A percentile compares a stretch with the other conserved stretches of the same genome.
Evolutionary conservation across 2,329 filamentous ascomycete genomes (phyloP).

Genomic region (Arthrobotrys musiformis): DNA sequence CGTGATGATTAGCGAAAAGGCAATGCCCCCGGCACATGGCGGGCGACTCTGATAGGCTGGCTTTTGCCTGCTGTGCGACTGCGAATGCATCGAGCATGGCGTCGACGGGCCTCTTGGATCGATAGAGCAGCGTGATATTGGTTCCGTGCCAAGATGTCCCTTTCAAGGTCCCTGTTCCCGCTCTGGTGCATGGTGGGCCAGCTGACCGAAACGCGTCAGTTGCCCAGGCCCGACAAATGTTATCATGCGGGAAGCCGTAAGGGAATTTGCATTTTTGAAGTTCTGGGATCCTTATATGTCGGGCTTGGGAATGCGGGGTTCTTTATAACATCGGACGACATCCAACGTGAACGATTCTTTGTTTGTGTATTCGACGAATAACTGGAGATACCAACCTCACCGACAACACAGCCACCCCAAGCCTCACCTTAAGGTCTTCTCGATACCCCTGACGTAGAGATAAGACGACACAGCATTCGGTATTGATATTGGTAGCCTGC

Average conservation of each 20-base stretch:
- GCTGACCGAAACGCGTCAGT: slow-evolving; percentile 48
- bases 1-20: slow-evolving; percentile 39
- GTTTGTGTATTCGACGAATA: background rate
- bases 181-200: slow-evolving; percentile 2
- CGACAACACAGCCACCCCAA: slow-evolving; percentile 2
- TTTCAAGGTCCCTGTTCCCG: slow-evolving; percentile 15
- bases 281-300: background rate
- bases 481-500: background rate
- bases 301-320: background rate
- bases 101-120: slow-evolving; percentile 1
- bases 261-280: slow-evolving; percentile 7
- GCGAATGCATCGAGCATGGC: slow-evolving; percentile 35
- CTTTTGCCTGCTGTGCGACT: background rate
- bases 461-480: background rate
- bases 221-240: slow-evolving; percentile 26
- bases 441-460: background rate
- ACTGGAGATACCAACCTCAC: background rate
- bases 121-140: background rate
- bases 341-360: background rate
- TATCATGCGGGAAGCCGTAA: slow-evolving; percentile 27
- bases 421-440: background rate
- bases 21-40: slow-evolving; percentile 40
- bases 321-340: slow-evolving; percentile 15
- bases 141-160: slow-evolving; percentile 26
- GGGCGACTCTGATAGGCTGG: slow-evolving; percentile 25